phyloP scores from a whole-genome alignment of 108 stramenopile genomes.

The Aurantiochytrium sp. region DNA sequence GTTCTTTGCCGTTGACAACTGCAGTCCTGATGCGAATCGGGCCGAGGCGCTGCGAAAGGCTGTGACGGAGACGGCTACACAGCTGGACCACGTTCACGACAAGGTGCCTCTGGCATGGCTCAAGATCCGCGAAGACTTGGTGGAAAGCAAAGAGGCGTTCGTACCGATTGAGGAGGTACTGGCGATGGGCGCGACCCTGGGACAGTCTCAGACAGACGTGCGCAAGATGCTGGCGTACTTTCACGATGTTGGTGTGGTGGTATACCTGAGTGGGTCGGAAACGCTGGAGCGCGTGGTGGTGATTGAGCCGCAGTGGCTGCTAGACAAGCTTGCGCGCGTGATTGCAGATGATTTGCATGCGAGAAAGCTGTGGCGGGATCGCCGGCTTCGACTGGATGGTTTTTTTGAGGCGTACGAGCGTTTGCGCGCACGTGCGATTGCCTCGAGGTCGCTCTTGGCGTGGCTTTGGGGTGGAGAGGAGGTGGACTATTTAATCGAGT shows the following conservation, averaged over 20 bases:
- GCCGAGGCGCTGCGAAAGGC: neutral
- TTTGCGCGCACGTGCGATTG: neutral
- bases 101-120: neutral
- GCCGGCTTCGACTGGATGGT: neutral
- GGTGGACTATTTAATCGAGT: neutral
- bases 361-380: no score
- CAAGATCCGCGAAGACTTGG: neutral
- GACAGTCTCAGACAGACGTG: neutral
- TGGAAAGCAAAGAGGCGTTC: neutral
- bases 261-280: neutral
- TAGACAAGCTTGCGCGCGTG: neutral
- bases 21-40: neutral
- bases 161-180: neutral
- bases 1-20: neutral
- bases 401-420: neutral
- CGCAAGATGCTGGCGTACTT: neutral
- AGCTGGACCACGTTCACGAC: neutral
- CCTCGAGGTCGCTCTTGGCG: neutral
- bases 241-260: neutral
- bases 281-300: neutral
- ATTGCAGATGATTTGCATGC: neutral
- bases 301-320: neutral
- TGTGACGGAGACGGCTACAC: neutral
- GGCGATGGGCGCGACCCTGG: neutral
- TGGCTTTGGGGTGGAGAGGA: neutral